phyloP scores from a whole-genome alignment of 2,329 filamentous ascomycete genomes.

The Immersiporthe knoxdaviesiana region DNA sequence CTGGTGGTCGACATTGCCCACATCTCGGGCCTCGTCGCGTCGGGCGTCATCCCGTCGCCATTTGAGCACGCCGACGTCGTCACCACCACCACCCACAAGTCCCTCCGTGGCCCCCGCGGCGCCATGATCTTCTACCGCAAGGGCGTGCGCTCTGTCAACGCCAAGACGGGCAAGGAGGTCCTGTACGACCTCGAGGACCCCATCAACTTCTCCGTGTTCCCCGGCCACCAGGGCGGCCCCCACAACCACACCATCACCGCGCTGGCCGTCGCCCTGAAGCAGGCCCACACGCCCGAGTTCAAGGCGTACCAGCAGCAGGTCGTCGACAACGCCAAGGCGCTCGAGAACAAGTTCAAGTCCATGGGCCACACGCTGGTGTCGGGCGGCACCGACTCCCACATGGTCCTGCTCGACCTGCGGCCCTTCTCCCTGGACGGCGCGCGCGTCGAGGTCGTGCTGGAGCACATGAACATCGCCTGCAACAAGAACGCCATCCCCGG shows the following conservation, averaged over 20 bases:
- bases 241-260: conserved; percentile 99
- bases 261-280: conserved; percentile 90
- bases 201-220: conserved; percentile 99
- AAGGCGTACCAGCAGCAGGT: conserved; percentile 93
- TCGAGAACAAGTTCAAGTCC: conserved; percentile 81
- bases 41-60: conserved; percentile 89
- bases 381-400: conserved; percentile 95
- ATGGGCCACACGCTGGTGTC: conserved; percentile 94
- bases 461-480: conserved; percentile 98
- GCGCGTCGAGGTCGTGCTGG: conserved; percentile 91
- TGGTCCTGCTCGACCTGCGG: conserved; percentile 94
- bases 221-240: conserved; percentile 95
- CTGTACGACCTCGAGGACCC: conserved; percentile 92
- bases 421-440: conserved; percentile 86
- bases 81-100: conserved; percentile 99
- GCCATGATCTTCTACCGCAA: conserved; percentile 99
- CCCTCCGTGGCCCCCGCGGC: conserved; percentile 91
- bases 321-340: conserved; percentile 87
- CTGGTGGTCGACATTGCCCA: conserved; percentile 98
- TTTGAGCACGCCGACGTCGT: conserved; percentile 94
- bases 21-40: conserved; percentile 94
- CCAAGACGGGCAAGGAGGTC: conserved; percentile 87
- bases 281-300: conserved; percentile 89
- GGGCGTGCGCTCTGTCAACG: conserved; percentile 85
- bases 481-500: conserved; percentile 99